Evolutionary conservation across 768 basidiomycete genomes (phyloP).

Genomic region (Neoboletus brunneissimus): DNA sequence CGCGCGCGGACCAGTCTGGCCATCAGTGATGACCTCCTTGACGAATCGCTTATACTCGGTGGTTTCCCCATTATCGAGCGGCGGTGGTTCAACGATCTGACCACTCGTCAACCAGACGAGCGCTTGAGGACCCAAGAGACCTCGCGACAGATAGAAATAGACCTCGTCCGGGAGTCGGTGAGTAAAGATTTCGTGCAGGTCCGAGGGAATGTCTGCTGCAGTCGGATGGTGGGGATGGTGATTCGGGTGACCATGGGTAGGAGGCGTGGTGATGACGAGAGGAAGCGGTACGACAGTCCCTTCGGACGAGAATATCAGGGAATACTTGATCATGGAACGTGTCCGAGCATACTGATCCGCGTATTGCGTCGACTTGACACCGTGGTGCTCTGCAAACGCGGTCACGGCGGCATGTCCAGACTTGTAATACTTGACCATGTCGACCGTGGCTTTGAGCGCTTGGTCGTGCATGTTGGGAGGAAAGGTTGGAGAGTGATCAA

Average conservation of each 20-base stretch:
- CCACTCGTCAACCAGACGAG: conserved; percentile 94
- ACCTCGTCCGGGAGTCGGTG: conserved; percentile 93
- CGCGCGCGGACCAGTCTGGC: conserved; percentile 88
- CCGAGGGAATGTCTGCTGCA: conserved; percentile 82
- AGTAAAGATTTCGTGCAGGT: conserved; percentile 94
- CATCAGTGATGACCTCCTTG: conserved; percentile 95
- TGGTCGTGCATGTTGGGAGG: conserved; percentile 80
- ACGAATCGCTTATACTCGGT: conserved; percentile 93
- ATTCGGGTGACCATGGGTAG: conserved; percentile 48
- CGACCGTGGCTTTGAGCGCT: conserved; percentile 79
- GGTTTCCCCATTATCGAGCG: conserved; percentile 93
- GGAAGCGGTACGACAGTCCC: conserved; percentile 78
- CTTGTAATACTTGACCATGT: conserved; percentile 92
- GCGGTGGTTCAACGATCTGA: conserved; percentile 79
- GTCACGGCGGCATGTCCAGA: conserved; percentile 78
- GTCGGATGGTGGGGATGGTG: conserved; percentile 69
- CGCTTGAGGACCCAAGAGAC: conserved; percentile 83
- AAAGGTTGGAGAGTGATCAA: conserved; percentile 76
- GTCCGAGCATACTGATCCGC: conserved; percentile 85
- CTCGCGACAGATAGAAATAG: conserved; percentile 94
- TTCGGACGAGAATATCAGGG: conserved; percentile 86
- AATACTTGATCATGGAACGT: conserved; percentile 88
- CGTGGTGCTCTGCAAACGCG: conserved; percentile 75
- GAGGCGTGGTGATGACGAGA: conserved; percentile 55
- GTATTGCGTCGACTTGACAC: conserved; percentile 78